These are phyloP conservation scores for Cynara cardunculus DNA, from an alignment of 129 eudicot species.

Conservation along the genomic window DNA sequence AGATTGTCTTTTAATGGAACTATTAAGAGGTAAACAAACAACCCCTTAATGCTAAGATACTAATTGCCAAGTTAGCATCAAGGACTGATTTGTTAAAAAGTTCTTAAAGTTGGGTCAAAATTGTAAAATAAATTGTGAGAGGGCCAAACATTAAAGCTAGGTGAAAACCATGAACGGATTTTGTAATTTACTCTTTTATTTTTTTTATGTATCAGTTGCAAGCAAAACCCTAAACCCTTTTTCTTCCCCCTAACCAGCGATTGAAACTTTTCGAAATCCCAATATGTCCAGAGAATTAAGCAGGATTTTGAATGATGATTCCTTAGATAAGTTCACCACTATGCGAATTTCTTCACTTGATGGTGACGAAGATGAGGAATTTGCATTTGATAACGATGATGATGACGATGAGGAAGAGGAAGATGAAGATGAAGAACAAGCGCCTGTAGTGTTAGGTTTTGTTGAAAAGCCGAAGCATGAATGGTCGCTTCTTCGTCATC, in stretches of 20 bases:
- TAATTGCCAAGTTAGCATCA: background rate
- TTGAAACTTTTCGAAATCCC: background rate
- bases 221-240: slow-evolving; percentile 38
- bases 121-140: background rate
- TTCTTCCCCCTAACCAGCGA: background rate
- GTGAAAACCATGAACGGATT: slow-evolving; percentile 2
- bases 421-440: slow-evolving; percentile 49
- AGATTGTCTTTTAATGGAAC: too few species aligned
- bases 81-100: background rate
- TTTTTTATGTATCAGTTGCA: background rate
- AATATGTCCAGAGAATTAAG: slow-evolving; percentile 36
- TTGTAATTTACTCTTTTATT: background rate
- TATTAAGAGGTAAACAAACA: too few species aligned
- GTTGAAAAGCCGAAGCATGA: slow-evolving; percentile 54
- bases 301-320: slow-evolving; percentile 16
- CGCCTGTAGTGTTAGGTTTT: slow-evolving; percentile 50
- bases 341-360: slow-evolving; percentile 48
- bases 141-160: background rate
- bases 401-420: slow-evolving; percentile 42
- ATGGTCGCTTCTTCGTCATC: slow-evolving; percentile 71
- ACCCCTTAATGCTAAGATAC: too few species aligned
- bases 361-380: slow-evolving; percentile 45
- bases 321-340: slow-evolving; percentile 36
- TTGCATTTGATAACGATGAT: slow-evolving; percentile 16
- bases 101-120: background rate